phyloP scores from a whole-genome alignment of 495 filamentous ascomycete genomes.

The Hypoxylon trugodes region DNA sequence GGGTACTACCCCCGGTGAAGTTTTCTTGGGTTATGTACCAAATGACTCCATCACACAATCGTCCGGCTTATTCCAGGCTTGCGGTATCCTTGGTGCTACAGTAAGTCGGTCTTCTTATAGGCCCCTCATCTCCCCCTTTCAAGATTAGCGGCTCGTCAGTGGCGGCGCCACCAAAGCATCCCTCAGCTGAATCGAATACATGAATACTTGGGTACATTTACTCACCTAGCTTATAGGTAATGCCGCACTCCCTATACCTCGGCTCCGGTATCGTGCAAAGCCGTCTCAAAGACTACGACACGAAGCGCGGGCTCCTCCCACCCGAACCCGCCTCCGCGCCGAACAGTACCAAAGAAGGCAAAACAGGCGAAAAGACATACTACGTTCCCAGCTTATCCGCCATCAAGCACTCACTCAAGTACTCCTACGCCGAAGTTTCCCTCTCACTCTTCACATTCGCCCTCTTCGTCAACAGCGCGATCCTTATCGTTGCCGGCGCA shows the following conservation, averaged over 20 bases:
- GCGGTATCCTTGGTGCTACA: conserved; percentile 90
- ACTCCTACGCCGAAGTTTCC: conserved; percentile 77
- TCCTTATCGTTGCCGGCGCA: conserved; percentile 87
- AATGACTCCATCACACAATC: conserved; percentile 74
- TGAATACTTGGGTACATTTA: background rate
- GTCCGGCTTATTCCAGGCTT: conserved; percentile 81
- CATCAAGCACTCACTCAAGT: conserved; percentile 80
- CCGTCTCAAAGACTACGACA: conserved; percentile 81
- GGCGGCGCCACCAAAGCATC: no score
- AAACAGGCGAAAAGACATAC: conserved; percentile 57
- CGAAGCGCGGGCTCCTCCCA: conserved; percentile 64
- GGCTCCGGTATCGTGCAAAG: conserved; percentile 90
- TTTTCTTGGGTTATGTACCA: conserved; percentile 86
- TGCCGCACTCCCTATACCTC: conserved; percentile 91
- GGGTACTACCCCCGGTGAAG: conserved; percentile 72
- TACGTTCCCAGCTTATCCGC: conserved; percentile 83
- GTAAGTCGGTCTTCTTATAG: conserved; percentile 44
- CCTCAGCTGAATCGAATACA: no score
- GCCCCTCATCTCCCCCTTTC: background rate
- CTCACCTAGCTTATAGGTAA: conserved; percentile 55
- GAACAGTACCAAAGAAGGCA: conserved; percentile 37
- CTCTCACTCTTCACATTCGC: conserved; percentile 89
- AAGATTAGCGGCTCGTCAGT: background rate
- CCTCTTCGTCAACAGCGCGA: conserved; percentile 91
- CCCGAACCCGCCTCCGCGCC: conserved; percentile 33